These are phyloP conservation scores for Citeromyces matritensis DNA, from an alignment of 805 yeast genomes.

Conservation along the genomic window DNA sequence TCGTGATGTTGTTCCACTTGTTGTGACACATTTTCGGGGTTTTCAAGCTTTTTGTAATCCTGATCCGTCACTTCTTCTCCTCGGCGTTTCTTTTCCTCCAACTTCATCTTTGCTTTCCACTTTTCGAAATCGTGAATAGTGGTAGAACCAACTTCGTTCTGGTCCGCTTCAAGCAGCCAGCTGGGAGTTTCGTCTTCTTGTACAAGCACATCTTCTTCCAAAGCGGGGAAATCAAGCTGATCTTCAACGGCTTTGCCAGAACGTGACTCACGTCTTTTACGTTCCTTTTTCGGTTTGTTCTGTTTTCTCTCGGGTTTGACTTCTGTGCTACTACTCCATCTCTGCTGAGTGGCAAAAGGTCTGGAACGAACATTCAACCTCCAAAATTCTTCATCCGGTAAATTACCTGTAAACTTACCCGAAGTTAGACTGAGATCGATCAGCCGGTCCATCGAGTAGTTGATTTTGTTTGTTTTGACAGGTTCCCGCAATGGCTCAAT, in stretches of 20 bases:
- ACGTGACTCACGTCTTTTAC: conserved; percentile 2
- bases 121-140: conserved; percentile 43
- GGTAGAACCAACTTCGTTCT: conserved; percentile 22
- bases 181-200: conserved; percentile 19
- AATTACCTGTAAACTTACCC: conserved; percentile 6
- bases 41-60: conserved; percentile 3
- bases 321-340: conserved; percentile 3
- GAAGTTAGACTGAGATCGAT: not conserved
- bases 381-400: conserved; percentile 5
- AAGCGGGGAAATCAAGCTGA: conserved; percentile 5
- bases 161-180: conserved; percentile 20
- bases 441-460: not conserved
- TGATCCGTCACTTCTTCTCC: conserved; percentile 20
- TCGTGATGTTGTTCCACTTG: conserved; percentile 2
- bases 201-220: conserved; percentile 10
- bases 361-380: conserved; percentile 2
- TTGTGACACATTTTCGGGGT: not conserved
- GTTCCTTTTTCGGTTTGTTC: conserved; percentile 4
- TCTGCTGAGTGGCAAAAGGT: conserved; percentile 5
- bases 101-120: conserved; percentile 40
- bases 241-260: not conserved
- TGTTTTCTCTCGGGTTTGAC: conserved; percentile 2
- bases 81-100: conserved; percentile 29
- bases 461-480: not conserved
- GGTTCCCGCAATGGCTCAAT: not conserved